Conservation (phyloP, 2,329 filamentous ascomycete species). For the Colletotrichum somersetense region DNA sequence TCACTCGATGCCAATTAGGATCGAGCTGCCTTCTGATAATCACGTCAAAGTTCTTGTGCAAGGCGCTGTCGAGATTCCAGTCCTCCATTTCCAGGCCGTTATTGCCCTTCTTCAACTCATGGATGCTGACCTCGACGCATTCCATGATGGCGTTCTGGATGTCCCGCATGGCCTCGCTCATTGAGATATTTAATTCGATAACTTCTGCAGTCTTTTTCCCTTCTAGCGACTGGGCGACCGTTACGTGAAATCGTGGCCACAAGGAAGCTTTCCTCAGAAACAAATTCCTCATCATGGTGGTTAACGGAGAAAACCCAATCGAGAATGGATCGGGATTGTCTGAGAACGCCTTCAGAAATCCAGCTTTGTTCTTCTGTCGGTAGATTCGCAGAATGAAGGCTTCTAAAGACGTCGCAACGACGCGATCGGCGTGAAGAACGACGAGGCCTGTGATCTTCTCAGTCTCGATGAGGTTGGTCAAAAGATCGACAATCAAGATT, state of each 20-base stretch:
- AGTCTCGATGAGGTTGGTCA: slow-evolving; percentile 85
- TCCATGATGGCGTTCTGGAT: slow-evolving; percentile 97
- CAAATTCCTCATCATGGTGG: slow-evolving; percentile 91
- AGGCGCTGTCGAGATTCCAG: slow-evolving; percentile 93
- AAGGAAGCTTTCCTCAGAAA: slow-evolving; percentile 90
- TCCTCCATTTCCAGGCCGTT: slow-evolving; percentile 93
- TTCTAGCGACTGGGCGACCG: slow-evolving; percentile 89
- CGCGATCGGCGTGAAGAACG: slow-evolving; percentile 88
- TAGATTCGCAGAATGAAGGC: slow-evolving; percentile 96
- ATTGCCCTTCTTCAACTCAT: slow-evolving; percentile 93
- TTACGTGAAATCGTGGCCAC: slow-evolving; percentile 94
- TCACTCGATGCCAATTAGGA: slow-evolving; percentile 96
- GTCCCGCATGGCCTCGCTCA: slow-evolving; percentile 93
- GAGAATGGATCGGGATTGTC: slow-evolving; percentile 94
- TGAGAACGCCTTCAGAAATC: slow-evolving; percentile 96
- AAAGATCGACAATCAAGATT: slow-evolving; percentile 92
- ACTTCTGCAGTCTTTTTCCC: slow-evolving; percentile 95
- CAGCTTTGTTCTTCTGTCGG: slow-evolving; percentile 91
- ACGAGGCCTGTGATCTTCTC: slow-evolving; percentile 89
- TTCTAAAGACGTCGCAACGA: slow-evolving; percentile 88
- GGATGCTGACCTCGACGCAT: slow-evolving; percentile 94
- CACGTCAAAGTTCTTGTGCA: slow-evolving; percentile 92
- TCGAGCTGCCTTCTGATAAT: slow-evolving; percentile 91
- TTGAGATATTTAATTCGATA: slow-evolving; percentile 94
- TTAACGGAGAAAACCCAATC: slow-evolving; percentile 86